phyloP scores from a whole-genome alignment of 441 rosid genomes.

The Populus hybrid region DNA sequence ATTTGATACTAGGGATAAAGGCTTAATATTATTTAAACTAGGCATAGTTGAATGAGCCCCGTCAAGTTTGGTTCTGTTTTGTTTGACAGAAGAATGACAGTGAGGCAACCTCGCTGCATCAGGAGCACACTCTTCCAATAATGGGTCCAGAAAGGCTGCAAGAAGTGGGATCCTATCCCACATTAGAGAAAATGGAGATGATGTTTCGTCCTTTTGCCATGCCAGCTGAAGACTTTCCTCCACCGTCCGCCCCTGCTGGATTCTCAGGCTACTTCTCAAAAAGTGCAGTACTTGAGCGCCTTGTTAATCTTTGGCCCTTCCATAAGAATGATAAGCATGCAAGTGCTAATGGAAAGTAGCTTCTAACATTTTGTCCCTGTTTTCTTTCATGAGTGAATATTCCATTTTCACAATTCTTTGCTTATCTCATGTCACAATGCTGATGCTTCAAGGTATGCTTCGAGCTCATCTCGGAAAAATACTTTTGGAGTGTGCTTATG shows the following conservation, averaged over 20 bases:
- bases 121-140: constrained; percentile 76
- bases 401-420: background rate
- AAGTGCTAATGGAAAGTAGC: constrained; percentile 57
- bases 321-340: constrained; percentile 69
- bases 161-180: constrained; percentile 83
- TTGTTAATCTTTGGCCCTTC: constrained; percentile 96
- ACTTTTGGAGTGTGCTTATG: background rate
- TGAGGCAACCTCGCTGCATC: constrained; percentile 77
- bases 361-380: background rate
- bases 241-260: constrained; percentile 85
- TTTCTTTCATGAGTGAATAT: background rate
- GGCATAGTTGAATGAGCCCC: background rate
- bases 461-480: background rate
- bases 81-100: constrained; percentile 59
- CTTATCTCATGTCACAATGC: background rate
- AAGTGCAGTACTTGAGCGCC: constrained; percentile 96
- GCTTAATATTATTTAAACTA: background rate
- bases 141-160: constrained; percentile 99
- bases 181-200: constrained; percentile 89
- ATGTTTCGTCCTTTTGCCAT: constrained; percentile 94
- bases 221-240: constrained; percentile 99
- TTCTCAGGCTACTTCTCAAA: constrained; percentile 95
- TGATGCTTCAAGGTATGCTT: background rate
- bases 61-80: background rate
- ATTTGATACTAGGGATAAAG: background rate